Evolutionary conservation across 371 early-diverging fungal genomes (phyloP), one percentile per base, ranked within the genome.

Genomic region (Cokeromyces recurvatus): DNA sequence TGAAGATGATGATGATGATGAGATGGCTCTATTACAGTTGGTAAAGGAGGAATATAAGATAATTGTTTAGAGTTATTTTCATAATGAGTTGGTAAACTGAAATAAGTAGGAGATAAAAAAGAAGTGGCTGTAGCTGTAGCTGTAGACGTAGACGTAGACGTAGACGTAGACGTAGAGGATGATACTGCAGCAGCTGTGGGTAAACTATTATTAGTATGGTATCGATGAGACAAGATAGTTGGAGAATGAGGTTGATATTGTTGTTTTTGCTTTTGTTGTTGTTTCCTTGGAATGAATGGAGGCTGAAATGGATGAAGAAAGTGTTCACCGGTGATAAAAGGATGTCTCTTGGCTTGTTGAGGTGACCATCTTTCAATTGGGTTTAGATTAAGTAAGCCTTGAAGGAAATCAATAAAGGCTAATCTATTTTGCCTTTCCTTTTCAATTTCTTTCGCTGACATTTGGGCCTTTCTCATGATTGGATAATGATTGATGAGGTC

Each of bases 351-450:
- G 2, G 98, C 98, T 63, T 98, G 95, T 34, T 89, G 91, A 2
- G 98, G 96, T 1, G 92, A 86, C 94, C 94, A 94, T 39, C 98
- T 79, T 60, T 90, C 92, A 43, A 91, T 78, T 3, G 97, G 97
- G 48, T 98, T 94, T 19, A 97, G 53, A 41, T 87, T 84, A 41
- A 98, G 67, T 14, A 95, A 64, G 4, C 94, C 94, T 38, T 81
- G 78, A 20, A 97, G 55, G 59, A 98, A 98, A 68, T 98, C 96
- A 38, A 92, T 79, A 39, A 97, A 86, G 0, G 85, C 78, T 7
- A 67, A 40, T 29, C 92, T 69, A 61, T 71, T 74, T 44, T 74
- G 70, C 67, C 75, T 84, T 72, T 92, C 92, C 62, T 78, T 90
- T 49, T 91, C 95, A 5, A 87, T 59, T 19, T 92, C 95, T 36